Conservation (phyloP, 2,329 filamentous ascomycete genomes). For the Phialocephala subalpina region DNA sequence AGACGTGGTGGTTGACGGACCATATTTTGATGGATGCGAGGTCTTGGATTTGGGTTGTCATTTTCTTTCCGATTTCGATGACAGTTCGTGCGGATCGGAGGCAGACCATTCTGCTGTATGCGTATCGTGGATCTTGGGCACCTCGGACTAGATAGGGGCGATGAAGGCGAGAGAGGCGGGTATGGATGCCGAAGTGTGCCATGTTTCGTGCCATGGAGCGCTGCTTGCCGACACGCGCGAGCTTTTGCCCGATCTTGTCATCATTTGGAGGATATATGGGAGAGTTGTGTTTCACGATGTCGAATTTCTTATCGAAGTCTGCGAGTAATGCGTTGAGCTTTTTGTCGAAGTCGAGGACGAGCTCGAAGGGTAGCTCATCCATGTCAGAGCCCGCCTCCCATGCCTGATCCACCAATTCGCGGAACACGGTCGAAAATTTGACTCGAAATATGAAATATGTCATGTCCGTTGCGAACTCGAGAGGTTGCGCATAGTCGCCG, state of each 20-base stretch:
- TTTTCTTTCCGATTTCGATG: slow-evolving; percentile 40
- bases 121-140: slow-evolving; percentile 41
- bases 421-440: slow-evolving; percentile 46
- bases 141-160: slow-evolving; percentile 46
- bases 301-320: slow-evolving; percentile 27
- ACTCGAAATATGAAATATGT: slow-evolving; percentile 48
- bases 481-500: slow-evolving; percentile 24
- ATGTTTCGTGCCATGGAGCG: slow-evolving; percentile 43
- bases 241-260: slow-evolving; percentile 11
- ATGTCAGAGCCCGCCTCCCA: slow-evolving; percentile 37
- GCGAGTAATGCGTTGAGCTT: slow-evolving; percentile 44
- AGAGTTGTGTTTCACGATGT: slow-evolving; percentile 1
- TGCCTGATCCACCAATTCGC: slow-evolving; percentile 46
- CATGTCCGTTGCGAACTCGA: slow-evolving; percentile 43
- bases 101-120: slow-evolving; percentile 46
- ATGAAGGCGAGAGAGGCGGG: slow-evolving; percentile 48
- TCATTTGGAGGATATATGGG: slow-evolving; percentile 1
- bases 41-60: slow-evolving; percentile 35
- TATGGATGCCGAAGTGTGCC: slow-evolving; percentile 45
- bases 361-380: slow-evolving; percentile 40
- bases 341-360: slow-evolving; percentile 45
- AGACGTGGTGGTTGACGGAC: slow-evolving; percentile 45
- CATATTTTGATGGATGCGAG: slow-evolving; percentile 40
- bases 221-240: not conserved
- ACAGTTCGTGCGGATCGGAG: slow-evolving; percentile 44